phyloP scores from a whole-genome alignment of 2,329 filamentous ascomycete genomes.

The Fusarium pininemorale region DNA sequence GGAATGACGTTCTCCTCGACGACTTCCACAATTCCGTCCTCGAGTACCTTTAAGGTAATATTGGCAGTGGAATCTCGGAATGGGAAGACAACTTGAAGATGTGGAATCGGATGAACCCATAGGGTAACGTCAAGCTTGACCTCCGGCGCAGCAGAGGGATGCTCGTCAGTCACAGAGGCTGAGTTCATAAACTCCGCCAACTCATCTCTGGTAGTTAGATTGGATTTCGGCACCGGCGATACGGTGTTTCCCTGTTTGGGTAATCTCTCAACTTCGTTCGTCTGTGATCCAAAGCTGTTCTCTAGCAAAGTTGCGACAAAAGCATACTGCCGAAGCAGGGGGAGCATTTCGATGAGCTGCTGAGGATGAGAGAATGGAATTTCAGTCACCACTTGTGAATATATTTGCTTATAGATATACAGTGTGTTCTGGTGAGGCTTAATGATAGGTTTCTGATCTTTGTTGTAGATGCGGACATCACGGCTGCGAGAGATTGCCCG shows the following conservation, averaged over 20 bases:
- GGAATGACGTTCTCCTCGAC: conserved; percentile 62
- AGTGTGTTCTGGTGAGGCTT: conserved; percentile 67
- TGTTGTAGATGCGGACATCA: conserved; percentile 54
- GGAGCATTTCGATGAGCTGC: conserved; percentile 79
- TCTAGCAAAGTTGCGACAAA: conserved; percentile 72
- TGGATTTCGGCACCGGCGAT: conserved; percentile 2
- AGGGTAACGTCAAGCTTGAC: conserved; percentile 63
- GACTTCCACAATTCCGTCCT: conserved; percentile 68
- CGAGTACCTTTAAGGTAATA: conserved; percentile 66
- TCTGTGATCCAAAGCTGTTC: conserved; percentile 63
- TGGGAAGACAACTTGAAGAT: conserved; percentile 64
- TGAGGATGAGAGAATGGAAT: conserved; percentile 81
- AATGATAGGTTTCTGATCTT: conserved; percentile 41
- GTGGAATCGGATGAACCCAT: conserved; percentile 59
- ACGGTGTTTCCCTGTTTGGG: neutral
- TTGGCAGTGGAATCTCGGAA: conserved; percentile 59
- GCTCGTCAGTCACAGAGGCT: neutral
- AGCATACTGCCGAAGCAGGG: conserved; percentile 78
- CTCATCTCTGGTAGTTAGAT: conserved; percentile 46
- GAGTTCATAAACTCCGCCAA: conserved; percentile 46
- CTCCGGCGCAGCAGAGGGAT: conserved; percentile 2
- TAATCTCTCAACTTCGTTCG: conserved; percentile 29
- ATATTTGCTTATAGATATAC: conserved; percentile 77
- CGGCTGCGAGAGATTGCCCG: conserved; percentile 63
- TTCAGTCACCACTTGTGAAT: conserved; percentile 71